These are phyloP conservation scores for Nothophoma quercina DNA, from an alignment of 2,329 filamentous ascomycete species.

Conservation along the genomic window DNA sequence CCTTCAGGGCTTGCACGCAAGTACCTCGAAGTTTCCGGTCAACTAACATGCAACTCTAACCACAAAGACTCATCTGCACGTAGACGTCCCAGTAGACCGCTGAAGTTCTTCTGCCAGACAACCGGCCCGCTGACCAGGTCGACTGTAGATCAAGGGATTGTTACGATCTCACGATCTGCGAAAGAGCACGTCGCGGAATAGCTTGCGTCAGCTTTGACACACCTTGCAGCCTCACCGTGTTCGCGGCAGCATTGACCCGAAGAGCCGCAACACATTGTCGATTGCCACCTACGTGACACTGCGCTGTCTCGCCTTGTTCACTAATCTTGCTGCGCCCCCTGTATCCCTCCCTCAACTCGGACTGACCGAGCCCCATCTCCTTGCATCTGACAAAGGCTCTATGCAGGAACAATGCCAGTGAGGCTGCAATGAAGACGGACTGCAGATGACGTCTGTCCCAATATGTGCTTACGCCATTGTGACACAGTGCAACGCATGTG, in stretches of 20 bases:
- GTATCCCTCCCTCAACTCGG: not conserved
- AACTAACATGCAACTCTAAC: not conserved
- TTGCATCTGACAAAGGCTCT: not conserved
- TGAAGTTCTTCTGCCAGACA: not conserved
- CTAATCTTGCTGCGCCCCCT: not conserved
- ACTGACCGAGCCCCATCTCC: not conserved
- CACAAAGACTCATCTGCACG: not conserved
- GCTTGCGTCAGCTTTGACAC: not conserved
- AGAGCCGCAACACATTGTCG: conserved; percentile 12
- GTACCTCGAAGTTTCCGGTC: not conserved
- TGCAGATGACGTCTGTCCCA: not conserved
- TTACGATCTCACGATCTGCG: conserved; percentile 12
- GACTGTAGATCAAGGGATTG: not conserved
- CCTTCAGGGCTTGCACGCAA: conserved; percentile 7
- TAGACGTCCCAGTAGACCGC: not conserved
- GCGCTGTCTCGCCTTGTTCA: conserved; percentile 7
- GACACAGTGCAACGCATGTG: not conserved
- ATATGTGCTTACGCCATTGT: not conserved
- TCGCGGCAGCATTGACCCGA: conserved; percentile 7
- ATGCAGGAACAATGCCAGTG: not conserved
- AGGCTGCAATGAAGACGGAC: not conserved
- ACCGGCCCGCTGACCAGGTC: not conserved
- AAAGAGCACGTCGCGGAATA: conserved; percentile 4
- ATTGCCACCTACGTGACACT: conserved; percentile 13
- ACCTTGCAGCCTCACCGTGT: conserved; percentile 8